Base-by-base conservation (phyloP, 2,329 filamentous ascomycete species). In the Aspergillus sp. region DNA sequence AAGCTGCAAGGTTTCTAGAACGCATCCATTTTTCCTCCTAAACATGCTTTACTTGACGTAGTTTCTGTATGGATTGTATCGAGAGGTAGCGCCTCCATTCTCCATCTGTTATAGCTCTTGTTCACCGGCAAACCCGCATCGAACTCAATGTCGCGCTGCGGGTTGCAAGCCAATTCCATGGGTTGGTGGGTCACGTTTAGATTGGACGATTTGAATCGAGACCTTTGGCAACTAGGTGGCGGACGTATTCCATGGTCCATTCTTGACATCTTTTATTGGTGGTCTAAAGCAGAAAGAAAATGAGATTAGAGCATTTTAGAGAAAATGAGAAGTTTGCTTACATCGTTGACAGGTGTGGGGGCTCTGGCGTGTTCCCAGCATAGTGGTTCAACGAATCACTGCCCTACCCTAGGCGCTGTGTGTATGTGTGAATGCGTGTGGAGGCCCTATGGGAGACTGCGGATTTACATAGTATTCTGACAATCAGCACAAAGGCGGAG, bases 241-340 rank as follows among this genome's bases (percentile, higher is more conserved):
- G 53, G 8, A 64, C 47, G 49, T 55, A 66, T 28, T 65, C 62
- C 57, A 63, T 58, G 1, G 60, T 64, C 63, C 62, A 65, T 36
- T 64, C 62, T 41, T 66, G 61, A 40, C 61, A 64, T 42, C 59
- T 53, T 45, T 49, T 63, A 42, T 65, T 65, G n/a, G 54, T 60
- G 1, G 49, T 57, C 62, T 64, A 33, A 4, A n/a, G n/a, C 9
- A 9, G 9, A 19, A 9, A 6, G 6, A 32, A 6, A 32, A 32
- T 38, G 7, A 38, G n/a, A n/a, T 19, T 12, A 26, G 8, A 9
- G 5, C 30, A 32, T 9, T 32, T 32, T 32, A 32, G 6, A 32
- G 35, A 7, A 36, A 4, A 26, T 5, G 19, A 12, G 10, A 6
- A 6, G 2, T 19, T 19, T 19, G 47, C 49, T 47, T 47, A 66